These are phyloP conservation scores for Neopestalotiopsis clavispora DNA, from an alignment of 2,329 filamentous ascomycete species.

Conservation along the genomic window DNA sequence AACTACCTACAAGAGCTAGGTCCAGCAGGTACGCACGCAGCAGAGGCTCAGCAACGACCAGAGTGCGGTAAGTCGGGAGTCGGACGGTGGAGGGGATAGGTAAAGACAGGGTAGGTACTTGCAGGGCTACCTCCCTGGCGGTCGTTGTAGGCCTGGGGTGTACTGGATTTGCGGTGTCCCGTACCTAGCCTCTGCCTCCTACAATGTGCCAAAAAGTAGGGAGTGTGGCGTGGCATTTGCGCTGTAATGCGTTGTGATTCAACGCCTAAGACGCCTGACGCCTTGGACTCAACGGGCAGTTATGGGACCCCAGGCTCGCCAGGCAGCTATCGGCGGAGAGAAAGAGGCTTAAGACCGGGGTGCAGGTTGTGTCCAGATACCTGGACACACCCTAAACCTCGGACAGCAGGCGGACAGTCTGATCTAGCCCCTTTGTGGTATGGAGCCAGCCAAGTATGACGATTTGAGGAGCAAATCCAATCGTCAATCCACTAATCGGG, in stretches of 20 bases:
- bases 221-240: not conserved
- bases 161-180: not conserved
- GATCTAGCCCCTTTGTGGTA: slow-evolving; percentile 3
- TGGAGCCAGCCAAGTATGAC: slow-evolving; percentile 5
- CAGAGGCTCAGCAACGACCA: not conserved
- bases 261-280: not conserved
- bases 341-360: not conserved
- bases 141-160: not conserved
- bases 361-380: not conserved
- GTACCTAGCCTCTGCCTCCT: not conserved
- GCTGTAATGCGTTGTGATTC: not conserved
- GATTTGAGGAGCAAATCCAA: not conserved
- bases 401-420: not conserved
- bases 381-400: not conserved
- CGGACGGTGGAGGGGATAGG: not conserved
- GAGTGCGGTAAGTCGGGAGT: not conserved
- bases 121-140: not conserved
- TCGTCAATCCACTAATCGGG: slow-evolving; percentile 1
- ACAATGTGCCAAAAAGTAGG: not conserved
- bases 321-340: not conserved
- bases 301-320: not conserved
- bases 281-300: not conserved
- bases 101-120: not conserved
- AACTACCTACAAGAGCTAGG: not conserved
- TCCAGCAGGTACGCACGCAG: not conserved